Evolutionary conservation across 345 rosid species (phyloP), one percentile per base, ranked within the genome.

Genomic region (Adansonia digitata): DNA sequence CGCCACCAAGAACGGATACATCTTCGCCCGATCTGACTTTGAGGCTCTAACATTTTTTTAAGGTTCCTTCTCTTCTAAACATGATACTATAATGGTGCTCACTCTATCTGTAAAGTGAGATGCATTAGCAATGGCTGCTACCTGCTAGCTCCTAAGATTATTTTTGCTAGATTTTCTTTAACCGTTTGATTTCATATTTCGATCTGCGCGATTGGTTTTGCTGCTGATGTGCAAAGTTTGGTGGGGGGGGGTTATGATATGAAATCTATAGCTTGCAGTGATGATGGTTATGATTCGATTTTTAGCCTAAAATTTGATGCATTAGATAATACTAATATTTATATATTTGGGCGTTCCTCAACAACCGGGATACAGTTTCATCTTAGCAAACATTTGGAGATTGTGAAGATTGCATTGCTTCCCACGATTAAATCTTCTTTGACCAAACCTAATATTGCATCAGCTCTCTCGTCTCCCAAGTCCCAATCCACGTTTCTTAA

Each of bases 21-120:
- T 59, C 86, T 29, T 79, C 83, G 40, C 98, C 90, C 26, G 98
- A 93, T 82, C 94, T 93, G 78, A 90, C 97, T 37, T 81, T 93
- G 90, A 93, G 86, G 89, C 97, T 93, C 46, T 93, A 76, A 84
- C 34, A n/a, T 14, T 70, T 74, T 78, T 69, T 42, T 55, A 14
- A 42, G 59, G n/a, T 29, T n/a, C 48, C 18, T 74, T 46, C 7
- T 22, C 24, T 7, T 27, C 53, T 34, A 9, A 34, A 37, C 49
- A 6, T 72, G 35, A 26, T 49, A 22, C 29, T 13, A 17, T 75
- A 31, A 68, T 39, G 51, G 65, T 72, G 29, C 59, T 72, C n/a
- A 27, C 78, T 63, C 64, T 83, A 77, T 83, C 77, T 74, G n/a
- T n/a, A n/a, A 80, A 80, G 17, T 70, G 74, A 79, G 80, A 79